A percentile compares a stretch with the other conserved stretches of the same genome.
These are phyloP conservation scores for Gossypium arboreum DNA, from an alignment of 345 rosid genomes.

Conservation along the genomic window DNA sequence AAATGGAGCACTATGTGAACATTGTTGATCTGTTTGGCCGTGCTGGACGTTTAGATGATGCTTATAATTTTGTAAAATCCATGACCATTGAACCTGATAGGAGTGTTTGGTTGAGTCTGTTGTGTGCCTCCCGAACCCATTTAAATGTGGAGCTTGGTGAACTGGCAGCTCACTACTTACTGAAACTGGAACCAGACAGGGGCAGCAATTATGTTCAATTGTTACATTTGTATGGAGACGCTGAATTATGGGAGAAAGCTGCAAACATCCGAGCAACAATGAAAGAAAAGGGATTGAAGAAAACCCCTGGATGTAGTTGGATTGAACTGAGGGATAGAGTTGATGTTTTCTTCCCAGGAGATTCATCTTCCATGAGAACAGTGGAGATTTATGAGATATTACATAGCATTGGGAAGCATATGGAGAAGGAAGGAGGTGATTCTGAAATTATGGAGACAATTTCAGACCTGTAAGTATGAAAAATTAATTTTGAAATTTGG, in stretches of 20 bases:
- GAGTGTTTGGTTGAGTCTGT: conserved; percentile 67
- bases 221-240: conserved; percentile 63
- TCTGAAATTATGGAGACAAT: conserved; percentile 13
- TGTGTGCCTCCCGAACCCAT: conserved; percentile 58
- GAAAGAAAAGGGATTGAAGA: conserved; percentile 67
- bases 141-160: conserved; percentile 57
- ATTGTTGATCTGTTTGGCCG: conserved; percentile 80
- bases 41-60: conserved; percentile 57
- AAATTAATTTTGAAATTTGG: neutral
- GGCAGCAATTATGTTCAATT: conserved; percentile 62
- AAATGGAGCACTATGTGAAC: conserved; percentile 62
- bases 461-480: neutral
- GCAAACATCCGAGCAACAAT: conserved; percentile 46
- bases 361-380: conserved; percentile 39
- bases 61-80: conserved; percentile 45
- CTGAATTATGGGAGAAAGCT: conserved; percentile 53
- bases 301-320: conserved; percentile 82
- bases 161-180: conserved; percentile 51
- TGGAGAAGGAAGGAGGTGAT: conserved; percentile 30
- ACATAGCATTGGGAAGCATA: conserved; percentile 34
- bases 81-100: conserved; percentile 56
- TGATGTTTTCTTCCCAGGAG: conserved; percentile 59
- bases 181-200: conserved; percentile 50
- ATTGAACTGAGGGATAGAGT: conserved; percentile 46
- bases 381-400: conserved; percentile 41